Conservation (phyloP, 768 basidiomycete genomes). For the Pleurotus eryngii region DNA sequence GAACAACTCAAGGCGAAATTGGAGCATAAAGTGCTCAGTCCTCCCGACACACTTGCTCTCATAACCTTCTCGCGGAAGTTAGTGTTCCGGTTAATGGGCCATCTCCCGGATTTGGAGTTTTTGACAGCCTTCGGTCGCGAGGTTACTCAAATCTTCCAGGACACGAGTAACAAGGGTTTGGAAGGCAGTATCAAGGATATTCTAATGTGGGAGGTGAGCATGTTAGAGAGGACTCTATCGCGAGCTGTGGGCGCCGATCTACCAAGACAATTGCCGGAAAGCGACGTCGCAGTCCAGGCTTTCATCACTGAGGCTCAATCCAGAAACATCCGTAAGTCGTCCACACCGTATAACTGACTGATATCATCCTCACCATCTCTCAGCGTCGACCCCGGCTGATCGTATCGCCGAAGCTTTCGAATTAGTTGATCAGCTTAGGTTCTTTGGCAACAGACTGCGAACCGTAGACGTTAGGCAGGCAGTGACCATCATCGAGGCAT, state of each 20-base stretch:
- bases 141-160: conserved; percentile 32
- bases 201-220: conserved; percentile 42
- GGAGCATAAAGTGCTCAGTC: conserved; percentile 45
- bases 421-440: conserved; percentile 62
- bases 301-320: conserved; percentile 44
- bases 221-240: conserved; percentile 34
- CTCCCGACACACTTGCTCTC: conserved; percentile 64
- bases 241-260: conserved; percentile 12
- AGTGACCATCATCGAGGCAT: conserved; percentile 30
- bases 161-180: neutral
- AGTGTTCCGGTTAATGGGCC: conserved; percentile 51
- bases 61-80: conserved; percentile 64
- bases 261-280: conserved; percentile 1
- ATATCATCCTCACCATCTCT: neutral
- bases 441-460: conserved; percentile 34
- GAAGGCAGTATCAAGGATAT: conserved; percentile 27
- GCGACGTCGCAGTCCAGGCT: conserved; percentile 26
- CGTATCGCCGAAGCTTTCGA: conserved; percentile 44
- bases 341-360: no score
- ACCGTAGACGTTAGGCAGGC: conserved; percentile 39
- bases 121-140: conserved; percentile 30
- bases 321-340: no score
- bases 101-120: conserved; percentile 43
- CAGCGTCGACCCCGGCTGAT: conserved; percentile 35
- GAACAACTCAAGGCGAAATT: conserved; percentile 76